These are phyloP conservation scores for Coemansia sp. DNA, from an alignment of 192 early-diverging fungal genomes.

Conservation along the genomic window DNA sequence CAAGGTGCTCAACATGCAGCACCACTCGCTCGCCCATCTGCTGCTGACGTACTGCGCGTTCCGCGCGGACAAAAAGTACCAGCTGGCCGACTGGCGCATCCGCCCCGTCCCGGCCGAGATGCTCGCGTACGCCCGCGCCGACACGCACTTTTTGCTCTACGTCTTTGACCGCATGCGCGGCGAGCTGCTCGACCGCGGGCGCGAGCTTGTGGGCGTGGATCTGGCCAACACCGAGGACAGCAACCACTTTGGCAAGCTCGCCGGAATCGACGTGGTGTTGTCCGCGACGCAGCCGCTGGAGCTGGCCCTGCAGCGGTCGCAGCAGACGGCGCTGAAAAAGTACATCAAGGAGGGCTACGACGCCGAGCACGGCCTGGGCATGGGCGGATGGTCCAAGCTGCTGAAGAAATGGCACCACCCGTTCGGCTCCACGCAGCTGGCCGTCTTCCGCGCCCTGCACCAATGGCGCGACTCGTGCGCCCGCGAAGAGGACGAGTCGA, in stretches of 20 bases:
- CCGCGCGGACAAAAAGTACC: slow-evolving; percentile 89
- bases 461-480: slow-evolving; percentile 90
- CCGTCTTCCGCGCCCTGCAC: slow-evolving; percentile 86
- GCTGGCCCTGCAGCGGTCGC: slow-evolving; percentile 60
- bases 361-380: slow-evolving; percentile 70
- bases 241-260: slow-evolving; percentile 25
- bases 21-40: slow-evolving; percentile 81
- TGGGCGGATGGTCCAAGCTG: slow-evolving; percentile 72
- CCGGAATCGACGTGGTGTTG: slow-evolving; percentile 47
- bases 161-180: slow-evolving; percentile 92
- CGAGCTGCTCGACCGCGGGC: slow-evolving; percentile 62
- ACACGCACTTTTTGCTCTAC: slow-evolving; percentile 96
- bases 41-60: slow-evolving; percentile 75
- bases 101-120: slow-evolving; percentile 92
- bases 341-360: slow-evolving; percentile 89
- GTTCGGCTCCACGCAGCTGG: slow-evolving; percentile 62
- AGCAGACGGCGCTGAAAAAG: slow-evolving; percentile 60
- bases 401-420: slow-evolving; percentile 63
- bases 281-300: slow-evolving; percentile 29
- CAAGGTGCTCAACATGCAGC: slow-evolving; percentile 74
- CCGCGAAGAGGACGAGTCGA: slow-evolving; percentile 90
- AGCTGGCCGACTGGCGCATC: slow-evolving; percentile 97
- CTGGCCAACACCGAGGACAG: slow-evolving; percentile 28
- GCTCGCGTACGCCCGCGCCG: slow-evolving; percentile 86
- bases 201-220: slow-evolving; percentile 40